Base-by-base conservation (phyloP, 2,329 filamentous ascomycete genomes). In the Penicillium sclerotigenum region DNA sequence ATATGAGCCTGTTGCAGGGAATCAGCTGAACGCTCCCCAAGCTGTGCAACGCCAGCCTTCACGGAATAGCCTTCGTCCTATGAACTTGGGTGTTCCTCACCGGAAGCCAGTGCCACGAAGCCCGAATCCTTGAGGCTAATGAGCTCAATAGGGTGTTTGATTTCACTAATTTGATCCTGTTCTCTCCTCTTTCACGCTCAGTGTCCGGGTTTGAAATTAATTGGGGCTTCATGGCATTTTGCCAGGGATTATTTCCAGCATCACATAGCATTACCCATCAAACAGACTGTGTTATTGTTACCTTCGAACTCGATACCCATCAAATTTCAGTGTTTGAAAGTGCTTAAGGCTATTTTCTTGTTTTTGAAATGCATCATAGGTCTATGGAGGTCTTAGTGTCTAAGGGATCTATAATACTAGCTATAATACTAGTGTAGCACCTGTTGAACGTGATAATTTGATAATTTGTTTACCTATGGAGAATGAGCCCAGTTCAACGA, bases 101-200 rank as follows among this genome's bases (percentile, higher is more conserved):
- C 64, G 73, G 47, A 75, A 74, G 54, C 73, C 73, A 16, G 72
- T 75, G 10, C 73, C 72, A 14, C 59, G 66, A n/a, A 69, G 59
- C 43, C 47, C 60, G 11, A 45, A 51, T 16, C 46, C 22, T 34
- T 45, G 22, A 37, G 18, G 37, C 13, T 54, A 40, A 37, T 20
- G 4, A 16, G 8, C 14, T 26, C 38, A 43, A 33, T 34, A 22
- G 16, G 37, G 14, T n/a, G 14, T 45, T 22, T 26, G 10, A 24
- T 10, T 18, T 24, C 20, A 26, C 28, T 38, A 28, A 6, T n/a
- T 14, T 47, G 40, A 8, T 29, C 20, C 7, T 22, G 5, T 29
- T 37, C 24, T 33, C 18, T 31, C 29, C 20, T 36, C 18, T 33
- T 37, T 29, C 29, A 29, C 10, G 37, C 18, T 26, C 11, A 43